Percentiles rank a stretch among this genome's conserved stretches.
These are phyloP conservation scores for Pestalotiopsis fici DNA, from an alignment of 2,329 filamentous ascomycete genomes.

Conservation along the genomic window DNA sequence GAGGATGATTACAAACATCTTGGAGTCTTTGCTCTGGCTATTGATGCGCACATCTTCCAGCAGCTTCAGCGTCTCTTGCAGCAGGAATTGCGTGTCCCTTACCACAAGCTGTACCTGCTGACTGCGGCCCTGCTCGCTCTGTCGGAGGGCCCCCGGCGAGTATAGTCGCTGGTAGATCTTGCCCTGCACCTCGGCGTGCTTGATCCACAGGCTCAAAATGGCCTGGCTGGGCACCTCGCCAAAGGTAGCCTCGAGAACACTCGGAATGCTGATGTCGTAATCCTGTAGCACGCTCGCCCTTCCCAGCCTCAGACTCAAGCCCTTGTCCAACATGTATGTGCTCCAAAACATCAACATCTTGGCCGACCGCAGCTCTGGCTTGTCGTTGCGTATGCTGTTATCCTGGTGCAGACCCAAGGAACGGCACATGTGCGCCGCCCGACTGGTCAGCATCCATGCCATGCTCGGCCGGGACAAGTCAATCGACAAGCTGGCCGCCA, in stretches of 20 bases:
- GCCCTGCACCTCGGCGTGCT: conserved; percentile 54
- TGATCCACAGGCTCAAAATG: conserved; percentile 49
- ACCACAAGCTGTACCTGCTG: conserved; percentile 32
- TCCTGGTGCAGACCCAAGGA: conserved; percentile 31
- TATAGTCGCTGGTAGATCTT: conserved; percentile 59
- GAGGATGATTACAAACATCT: conserved; percentile 34
- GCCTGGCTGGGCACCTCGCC: conserved; percentile 30
- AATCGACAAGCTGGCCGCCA: conserved; percentile 34
- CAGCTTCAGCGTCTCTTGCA: conserved; percentile 24
- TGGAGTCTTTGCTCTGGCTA: conserved; percentile 19
- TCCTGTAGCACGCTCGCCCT: conserved; percentile 54
- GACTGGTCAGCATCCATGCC: conserved; percentile 29
- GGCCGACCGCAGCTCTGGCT: conserved; percentile 25
- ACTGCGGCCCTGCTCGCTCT: conserved; percentile 31
- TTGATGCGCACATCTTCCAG: conserved; percentile 21
- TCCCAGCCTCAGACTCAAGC: conserved; percentile 55
- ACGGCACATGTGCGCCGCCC: conserved; percentile 33
- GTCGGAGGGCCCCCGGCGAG: conserved; percentile 38
- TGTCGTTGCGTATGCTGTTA: conserved; percentile 22
- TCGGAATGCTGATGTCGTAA: conserved; percentile 52
- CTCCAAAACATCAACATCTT: conserved; percentile 56
- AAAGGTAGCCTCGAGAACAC: conserved; percentile 31
- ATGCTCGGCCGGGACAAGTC: conserved; percentile 30
- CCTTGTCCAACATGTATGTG: conserved; percentile 57
- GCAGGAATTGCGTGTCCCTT: conserved; percentile 32